Evolutionary conservation across 129 eudicot species (phyloP).

Genomic region (Helichrysum umbraculigerum): DNA sequence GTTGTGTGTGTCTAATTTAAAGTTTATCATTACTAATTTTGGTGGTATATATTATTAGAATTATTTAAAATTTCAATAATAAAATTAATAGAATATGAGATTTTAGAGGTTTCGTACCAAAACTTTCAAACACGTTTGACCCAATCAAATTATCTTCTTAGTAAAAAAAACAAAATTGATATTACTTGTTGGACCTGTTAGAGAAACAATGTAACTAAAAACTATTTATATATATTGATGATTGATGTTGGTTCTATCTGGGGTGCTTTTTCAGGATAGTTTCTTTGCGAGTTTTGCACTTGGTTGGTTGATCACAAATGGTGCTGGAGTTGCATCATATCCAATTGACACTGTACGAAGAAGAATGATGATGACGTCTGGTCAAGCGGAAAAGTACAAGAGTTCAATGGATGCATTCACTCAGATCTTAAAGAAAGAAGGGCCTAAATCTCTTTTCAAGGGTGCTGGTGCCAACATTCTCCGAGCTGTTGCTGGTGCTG

Average conservation of each 20-base stretch:
- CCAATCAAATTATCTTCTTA: too few species aligned
- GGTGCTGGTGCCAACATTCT: constrained; percentile 72
- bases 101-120: too few species aligned
- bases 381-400: constrained; percentile 73
- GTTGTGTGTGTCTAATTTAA: background rate
- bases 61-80: too few species aligned
- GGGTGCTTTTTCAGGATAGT: constrained; percentile 51
- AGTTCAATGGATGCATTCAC: constrained; percentile 58
- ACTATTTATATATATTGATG: background rate
- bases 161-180: too few species aligned
- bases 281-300: constrained; percentile 68
- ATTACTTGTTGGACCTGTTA: background rate
- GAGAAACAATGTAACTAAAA: background rate
- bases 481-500: constrained; percentile 72
- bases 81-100: too few species aligned
- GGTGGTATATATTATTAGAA: too few species aligned
- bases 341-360: constrained; percentile 74
- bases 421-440: constrained; percentile 61
- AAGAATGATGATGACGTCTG: constrained; percentile 93
- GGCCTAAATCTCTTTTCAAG: constrained; percentile 57
- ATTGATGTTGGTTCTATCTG: background rate
- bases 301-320: constrained; percentile 66
- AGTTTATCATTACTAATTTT: too few species aligned
- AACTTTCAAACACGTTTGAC: background rate
- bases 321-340: constrained; percentile 73